A percentile compares a stretch with the other conserved stretches of the same genome.
Conservation (phyloP, 371 early-diverging fungal genomes). For the Mortierella sp. region DNA sequence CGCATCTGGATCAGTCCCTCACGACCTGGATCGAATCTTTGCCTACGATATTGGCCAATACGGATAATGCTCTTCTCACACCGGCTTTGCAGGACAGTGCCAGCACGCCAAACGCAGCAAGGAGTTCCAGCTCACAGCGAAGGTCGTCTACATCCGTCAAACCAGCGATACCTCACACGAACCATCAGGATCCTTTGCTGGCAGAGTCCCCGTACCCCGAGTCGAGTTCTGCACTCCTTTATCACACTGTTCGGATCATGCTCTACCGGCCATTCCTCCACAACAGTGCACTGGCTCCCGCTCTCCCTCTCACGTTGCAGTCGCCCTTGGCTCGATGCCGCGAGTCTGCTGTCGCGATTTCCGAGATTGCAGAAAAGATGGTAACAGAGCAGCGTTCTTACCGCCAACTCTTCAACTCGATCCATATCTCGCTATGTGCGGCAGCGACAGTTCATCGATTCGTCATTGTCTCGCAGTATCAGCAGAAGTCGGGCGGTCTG, state of each 20-base stretch:
- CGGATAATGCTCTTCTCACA: background rate
- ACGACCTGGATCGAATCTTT: slow-evolving; percentile 63
- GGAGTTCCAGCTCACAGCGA: slow-evolving; percentile 33
- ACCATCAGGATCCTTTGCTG: slow-evolving; percentile 33
- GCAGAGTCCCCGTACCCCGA: slow-evolving; percentile 3
- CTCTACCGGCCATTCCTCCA: slow-evolving; percentile 50
- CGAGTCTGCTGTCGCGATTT: slow-evolving; percentile 45
- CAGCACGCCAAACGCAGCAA: slow-evolving; percentile 23
- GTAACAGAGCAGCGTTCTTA: slow-evolving; percentile 32
- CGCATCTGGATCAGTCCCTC: slow-evolving; percentile 62
- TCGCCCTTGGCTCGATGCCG: slow-evolving; percentile 37
- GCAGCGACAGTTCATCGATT: slow-evolving; percentile 49
- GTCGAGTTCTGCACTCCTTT: slow-evolving; percentile 31
- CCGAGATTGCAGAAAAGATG: slow-evolving; percentile 46
- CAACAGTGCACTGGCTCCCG: slow-evolving; percentile 28
- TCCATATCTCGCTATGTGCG: slow-evolving; percentile 43
- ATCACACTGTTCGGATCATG: slow-evolving; percentile 41
- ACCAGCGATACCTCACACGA: slow-evolving; percentile 55
- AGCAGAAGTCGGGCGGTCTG: background rate
- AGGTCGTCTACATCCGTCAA: slow-evolving; percentile 56
- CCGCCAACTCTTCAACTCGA: slow-evolving; percentile 44
- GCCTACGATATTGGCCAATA: slow-evolving; percentile 48
- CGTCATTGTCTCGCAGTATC: slow-evolving; percentile 22
- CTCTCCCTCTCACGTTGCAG: slow-evolving; percentile 34
- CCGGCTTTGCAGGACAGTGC: slow-evolving; percentile 16